A percentile compares a stretch with the other conserved stretches of the same genome.
Conservation (phyloP, 768 basidiomycete genomes). For the Leccinum arenicola region DNA sequence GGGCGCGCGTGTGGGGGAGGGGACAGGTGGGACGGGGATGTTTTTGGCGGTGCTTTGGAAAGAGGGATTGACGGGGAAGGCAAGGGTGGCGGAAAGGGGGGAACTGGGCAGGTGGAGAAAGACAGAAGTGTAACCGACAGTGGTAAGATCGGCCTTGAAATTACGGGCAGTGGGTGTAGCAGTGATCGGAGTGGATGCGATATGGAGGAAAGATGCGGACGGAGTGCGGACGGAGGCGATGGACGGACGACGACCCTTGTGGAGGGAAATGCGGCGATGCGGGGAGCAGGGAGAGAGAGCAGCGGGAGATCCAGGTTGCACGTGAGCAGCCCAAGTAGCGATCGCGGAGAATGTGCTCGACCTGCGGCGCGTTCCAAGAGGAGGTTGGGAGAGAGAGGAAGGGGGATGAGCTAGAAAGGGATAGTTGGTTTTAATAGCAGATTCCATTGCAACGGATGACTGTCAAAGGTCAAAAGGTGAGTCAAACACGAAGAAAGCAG, state of each 20-base stretch:
- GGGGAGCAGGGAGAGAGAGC: slow-evolving; percentile 41
- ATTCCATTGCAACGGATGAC: slow-evolving; percentile 14
- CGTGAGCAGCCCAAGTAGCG: slow-evolving; percentile 58
- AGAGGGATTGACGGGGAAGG: slow-evolving; percentile 10
- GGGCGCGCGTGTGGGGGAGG: slow-evolving; percentile 16
- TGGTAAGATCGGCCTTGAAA: slow-evolving; percentile 51
- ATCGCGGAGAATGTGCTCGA: slow-evolving; percentile 51
- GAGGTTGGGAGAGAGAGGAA: slow-evolving; percentile 31
- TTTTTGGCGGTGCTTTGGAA: slow-evolving; percentile 7
- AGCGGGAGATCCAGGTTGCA: slow-evolving; percentile 67
- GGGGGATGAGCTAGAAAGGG: slow-evolving; percentile 45
- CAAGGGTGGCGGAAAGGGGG: slow-evolving; percentile 30
- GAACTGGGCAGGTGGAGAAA: slow-evolving; percentile 59
- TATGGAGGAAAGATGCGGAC: slow-evolving; percentile 48
- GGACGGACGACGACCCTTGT: slow-evolving; percentile 31
- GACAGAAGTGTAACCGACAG: slow-evolving; percentile 63
- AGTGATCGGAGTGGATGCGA: slow-evolving; percentile 41
- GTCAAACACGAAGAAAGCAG: slow-evolving; percentile 1
- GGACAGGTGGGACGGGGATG: slow-evolving; percentile 17
- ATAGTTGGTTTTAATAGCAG: slow-evolving; percentile 27
- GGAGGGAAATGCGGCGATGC: slow-evolving; percentile 33
- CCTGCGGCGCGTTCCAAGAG: slow-evolving; percentile 22
- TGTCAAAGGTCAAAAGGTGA: slow-evolving; percentile 5
- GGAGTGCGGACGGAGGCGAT: slow-evolving; percentile 37
- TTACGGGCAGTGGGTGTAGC: slow-evolving; percentile 45